Percentiles rank a stretch among this genome's conserved stretches.
Evolutionary conservation across 139 green algal genomes (phyloP).

Genomic region (Coccomyxa sp.): DNA sequence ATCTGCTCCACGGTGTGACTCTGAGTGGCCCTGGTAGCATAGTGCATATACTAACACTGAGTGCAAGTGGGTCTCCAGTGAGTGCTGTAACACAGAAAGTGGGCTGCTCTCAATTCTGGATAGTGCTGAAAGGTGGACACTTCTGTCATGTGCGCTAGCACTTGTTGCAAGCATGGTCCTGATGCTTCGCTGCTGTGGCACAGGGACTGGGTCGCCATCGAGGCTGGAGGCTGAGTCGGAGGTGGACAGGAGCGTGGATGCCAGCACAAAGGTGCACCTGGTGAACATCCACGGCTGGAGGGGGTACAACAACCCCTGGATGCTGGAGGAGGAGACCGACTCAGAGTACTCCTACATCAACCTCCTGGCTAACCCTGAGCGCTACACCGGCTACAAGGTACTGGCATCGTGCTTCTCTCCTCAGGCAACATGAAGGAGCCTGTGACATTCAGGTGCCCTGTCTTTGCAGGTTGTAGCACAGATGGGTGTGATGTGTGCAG

Average conservation of each 20-base stretch:
- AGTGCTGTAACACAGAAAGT: no score
- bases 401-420: not conserved
- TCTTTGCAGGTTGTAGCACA: not conserved
- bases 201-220: not conserved
- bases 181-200: not conserved
- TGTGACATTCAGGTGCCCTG: not conserved
- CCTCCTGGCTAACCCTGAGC: slow-evolving; percentile 87
- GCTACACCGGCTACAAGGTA: slow-evolving; percentile 90
- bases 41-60: no score
- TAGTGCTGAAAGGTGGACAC: no score
- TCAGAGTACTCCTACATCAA: slow-evolving; percentile 94
- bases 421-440: not conserved
- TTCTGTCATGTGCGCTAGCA: no score
- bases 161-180: no score
- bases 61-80: no score
- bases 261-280: slow-evolving; percentile 31
- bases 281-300: slow-evolving; percentile 59
- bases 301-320: slow-evolving; percentile 92
- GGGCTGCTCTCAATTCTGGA: no score
- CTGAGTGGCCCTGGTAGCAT: no score
- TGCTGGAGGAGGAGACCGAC: slow-evolving; percentile 70
- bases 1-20: no score
- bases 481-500: not conserved
- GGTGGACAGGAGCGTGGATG: slow-evolving; percentile 45
- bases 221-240: slow-evolving; percentile 29